Evolutionary conservation across 2,329 filamentous ascomycete species (phyloP).

Genomic region (Emmonsia crescens): DNA sequence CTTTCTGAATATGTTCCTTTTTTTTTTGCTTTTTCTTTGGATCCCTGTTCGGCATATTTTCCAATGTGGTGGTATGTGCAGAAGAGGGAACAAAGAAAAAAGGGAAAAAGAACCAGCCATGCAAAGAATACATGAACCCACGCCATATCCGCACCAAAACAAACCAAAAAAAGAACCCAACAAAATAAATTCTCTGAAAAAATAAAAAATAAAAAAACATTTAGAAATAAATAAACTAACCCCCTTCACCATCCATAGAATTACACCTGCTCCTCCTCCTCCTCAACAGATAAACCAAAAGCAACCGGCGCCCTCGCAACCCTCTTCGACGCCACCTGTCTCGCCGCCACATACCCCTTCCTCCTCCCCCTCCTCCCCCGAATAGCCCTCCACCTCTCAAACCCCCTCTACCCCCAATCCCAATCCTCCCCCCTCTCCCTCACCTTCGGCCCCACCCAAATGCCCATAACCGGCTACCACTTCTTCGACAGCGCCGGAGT

Average conservation of each 20-base stretch:
- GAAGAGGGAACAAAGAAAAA: not conserved
- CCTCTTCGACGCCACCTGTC: constrained; percentile 79
- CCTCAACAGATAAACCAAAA: constrained; percentile 49
- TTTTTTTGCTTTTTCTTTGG: not conserved
- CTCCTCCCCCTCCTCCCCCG: constrained; percentile 54
- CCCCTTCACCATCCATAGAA: constrained; percentile 45
- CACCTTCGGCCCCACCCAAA: constrained; percentile 44
- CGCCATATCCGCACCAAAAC: constrained; percentile 18
- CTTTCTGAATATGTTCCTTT: not conserved
- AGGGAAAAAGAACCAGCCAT: not conserved
- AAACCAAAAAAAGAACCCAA: not conserved
- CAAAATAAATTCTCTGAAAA: not conserved
- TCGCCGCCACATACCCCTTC: constrained; percentile 58
- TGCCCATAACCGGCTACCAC: constrained; percentile 63
- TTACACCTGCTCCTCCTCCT: constrained; percentile 68
- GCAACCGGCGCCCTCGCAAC: constrained; percentile 65
- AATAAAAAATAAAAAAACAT: not conserved
- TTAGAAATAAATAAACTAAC: not conserved
- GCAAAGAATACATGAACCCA: not conserved
- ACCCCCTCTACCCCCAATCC: constrained; percentile 45
- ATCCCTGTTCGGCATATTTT: not conserved
- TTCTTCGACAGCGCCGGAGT: constrained; percentile 63
- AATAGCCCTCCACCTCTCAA: constrained; percentile 45
- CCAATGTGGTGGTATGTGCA: not conserved
- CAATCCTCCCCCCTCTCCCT: constrained; percentile 44